phyloP scores from a whole-genome alignment of 2,329 filamentous ascomycete genomes.

The Meredithiella fracta region DNA sequence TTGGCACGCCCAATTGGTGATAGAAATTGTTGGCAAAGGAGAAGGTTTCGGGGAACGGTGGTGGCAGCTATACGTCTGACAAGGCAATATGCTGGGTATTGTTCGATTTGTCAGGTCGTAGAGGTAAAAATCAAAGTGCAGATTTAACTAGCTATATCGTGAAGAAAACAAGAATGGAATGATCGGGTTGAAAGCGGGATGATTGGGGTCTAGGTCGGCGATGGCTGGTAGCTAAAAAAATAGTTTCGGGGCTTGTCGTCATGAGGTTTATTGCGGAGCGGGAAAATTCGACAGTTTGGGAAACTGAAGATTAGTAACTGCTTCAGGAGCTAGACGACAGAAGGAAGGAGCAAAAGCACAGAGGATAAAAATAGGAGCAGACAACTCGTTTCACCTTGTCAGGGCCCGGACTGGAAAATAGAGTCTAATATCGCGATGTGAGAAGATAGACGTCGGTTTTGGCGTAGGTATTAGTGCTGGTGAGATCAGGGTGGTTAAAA shows the following conservation, averaged over 20 bases:
- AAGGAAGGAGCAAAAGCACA: constrained; percentile 2
- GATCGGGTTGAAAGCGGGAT: too few relatives aligned
- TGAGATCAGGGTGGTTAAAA: too few relatives aligned
- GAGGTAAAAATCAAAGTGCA: too few relatives aligned
- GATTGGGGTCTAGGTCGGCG: too few relatives aligned
- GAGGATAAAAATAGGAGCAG: constrained; percentile 10
- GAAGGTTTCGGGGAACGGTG: neutral
- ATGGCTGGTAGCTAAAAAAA: too few relatives aligned
- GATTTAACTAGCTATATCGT: too few relatives aligned
- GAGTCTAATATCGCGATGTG: neutral
- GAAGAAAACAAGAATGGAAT: too few relatives aligned
- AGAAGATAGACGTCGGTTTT: too few relatives aligned
- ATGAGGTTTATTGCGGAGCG: neutral
- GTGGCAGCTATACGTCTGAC: neutral
- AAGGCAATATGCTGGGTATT: too few relatives aligned
- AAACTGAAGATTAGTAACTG: neutral
- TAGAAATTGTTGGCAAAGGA: neutral
- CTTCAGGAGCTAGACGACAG: neutral
- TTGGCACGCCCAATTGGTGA: neutral
- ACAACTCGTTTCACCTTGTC: neutral
- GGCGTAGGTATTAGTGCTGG: too few relatives aligned
- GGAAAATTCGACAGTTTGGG: constrained; percentile 2
- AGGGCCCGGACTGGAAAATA: neutral
- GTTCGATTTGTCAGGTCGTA: too few relatives aligned
- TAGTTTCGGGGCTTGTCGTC: neutral